phyloP scores from a whole-genome alignment of 2,329 filamentous ascomycete species.

The Ambrosiella cleistominuta region DNA sequence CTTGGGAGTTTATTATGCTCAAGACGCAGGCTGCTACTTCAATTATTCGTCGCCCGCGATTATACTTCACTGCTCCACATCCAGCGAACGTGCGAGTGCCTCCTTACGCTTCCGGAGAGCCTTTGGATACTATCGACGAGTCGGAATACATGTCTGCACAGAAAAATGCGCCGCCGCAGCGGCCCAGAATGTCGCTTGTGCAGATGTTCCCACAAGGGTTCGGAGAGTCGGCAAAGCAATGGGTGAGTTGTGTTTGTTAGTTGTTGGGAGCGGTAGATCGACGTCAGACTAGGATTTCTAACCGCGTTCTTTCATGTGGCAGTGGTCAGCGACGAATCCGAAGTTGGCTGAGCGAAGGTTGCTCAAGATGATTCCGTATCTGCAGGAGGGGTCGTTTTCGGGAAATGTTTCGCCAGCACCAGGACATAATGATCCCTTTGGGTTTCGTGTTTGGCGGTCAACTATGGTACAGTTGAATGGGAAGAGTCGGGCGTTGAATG shows the following conservation, averaged over 20 bases:
- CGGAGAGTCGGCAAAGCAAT: slow-evolving; percentile 81
- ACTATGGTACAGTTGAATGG: slow-evolving; percentile 71
- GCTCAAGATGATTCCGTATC: slow-evolving; percentile 67
- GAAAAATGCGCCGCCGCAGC: slow-evolving; percentile 15
- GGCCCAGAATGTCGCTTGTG: slow-evolving; percentile 18
- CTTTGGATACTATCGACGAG: slow-evolving; percentile 14
- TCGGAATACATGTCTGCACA: slow-evolving; percentile 14
- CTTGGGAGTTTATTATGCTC: slow-evolving; percentile 25
- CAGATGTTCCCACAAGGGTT: slow-evolving; percentile 71
- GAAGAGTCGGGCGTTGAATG: slow-evolving; percentile 75
- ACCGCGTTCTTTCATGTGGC: neutral
- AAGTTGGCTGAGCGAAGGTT: slow-evolving; percentile 75
- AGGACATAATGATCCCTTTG: slow-evolving; percentile 53
- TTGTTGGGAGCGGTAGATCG: neutral
- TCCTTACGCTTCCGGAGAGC: slow-evolving; percentile 14
- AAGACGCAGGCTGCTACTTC: slow-evolving; percentile 16
- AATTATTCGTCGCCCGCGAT: slow-evolving; percentile 22
- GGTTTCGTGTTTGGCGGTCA: slow-evolving; percentile 70
- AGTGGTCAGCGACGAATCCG: slow-evolving; percentile 79
- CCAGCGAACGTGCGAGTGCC: slow-evolving; percentile 6
- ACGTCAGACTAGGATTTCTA: neutral
- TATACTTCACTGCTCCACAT: slow-evolving; percentile 19
- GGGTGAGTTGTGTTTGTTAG: slow-evolving; percentile 39
- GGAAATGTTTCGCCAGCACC: slow-evolving; percentile 24
- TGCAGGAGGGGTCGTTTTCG: slow-evolving; percentile 48